Percentiles rank a stretch among this genome's conserved stretches.
Evolutionary conservation across 1,139 yeast genomes (phyloP).

Genomic region (Ogataea hybrid): DNA sequence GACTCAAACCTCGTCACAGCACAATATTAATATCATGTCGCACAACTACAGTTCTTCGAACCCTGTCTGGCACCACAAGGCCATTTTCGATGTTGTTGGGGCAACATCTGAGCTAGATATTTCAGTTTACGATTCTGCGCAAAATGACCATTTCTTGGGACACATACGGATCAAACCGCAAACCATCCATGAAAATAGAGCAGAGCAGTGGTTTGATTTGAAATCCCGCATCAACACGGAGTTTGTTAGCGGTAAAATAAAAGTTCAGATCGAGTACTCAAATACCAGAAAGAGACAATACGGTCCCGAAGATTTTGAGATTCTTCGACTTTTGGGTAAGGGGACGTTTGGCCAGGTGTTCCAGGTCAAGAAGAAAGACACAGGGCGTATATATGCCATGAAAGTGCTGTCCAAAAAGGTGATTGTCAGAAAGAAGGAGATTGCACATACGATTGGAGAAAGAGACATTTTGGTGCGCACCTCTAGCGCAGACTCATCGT

Average conservation of each 20-base stretch:
- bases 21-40: slow-evolving; percentile 22
- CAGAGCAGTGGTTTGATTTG: slow-evolving; percentile 70
- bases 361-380: slow-evolving; percentile 89
- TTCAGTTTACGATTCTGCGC: slow-evolving; percentile 80
- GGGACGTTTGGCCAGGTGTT: slow-evolving; percentile 98
- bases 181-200: slow-evolving; percentile 44
- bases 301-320: slow-evolving; percentile 94
- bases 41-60: slow-evolving; percentile 44
- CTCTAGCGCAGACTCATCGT: slow-evolving; percentile 74
- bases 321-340: slow-evolving; percentile 83
- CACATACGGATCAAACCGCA: slow-evolving; percentile 74
- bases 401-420: slow-evolving; percentile 91
- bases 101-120: slow-evolving; percentile 80
- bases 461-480: slow-evolving; percentile 91
- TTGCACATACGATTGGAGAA: slow-evolving; percentile 97
- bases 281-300: slow-evolving; percentile 69
- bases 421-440: slow-evolving; percentile 93
- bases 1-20: slow-evolving; percentile 28
- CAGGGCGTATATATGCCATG: slow-evolving; percentile 92
- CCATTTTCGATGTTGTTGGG: slow-evolving; percentile 88
- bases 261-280: slow-evolving; percentile 71
- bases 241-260: slow-evolving; percentile 71
- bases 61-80: slow-evolving; percentile 89
- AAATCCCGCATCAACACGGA: slow-evolving; percentile 76
- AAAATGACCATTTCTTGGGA: slow-evolving; percentile 83